These are phyloP conservation scores for Xanthoconium separans DNA, from an alignment of 1,284 basidiomycete genomes.

Conservation along the genomic window DNA sequence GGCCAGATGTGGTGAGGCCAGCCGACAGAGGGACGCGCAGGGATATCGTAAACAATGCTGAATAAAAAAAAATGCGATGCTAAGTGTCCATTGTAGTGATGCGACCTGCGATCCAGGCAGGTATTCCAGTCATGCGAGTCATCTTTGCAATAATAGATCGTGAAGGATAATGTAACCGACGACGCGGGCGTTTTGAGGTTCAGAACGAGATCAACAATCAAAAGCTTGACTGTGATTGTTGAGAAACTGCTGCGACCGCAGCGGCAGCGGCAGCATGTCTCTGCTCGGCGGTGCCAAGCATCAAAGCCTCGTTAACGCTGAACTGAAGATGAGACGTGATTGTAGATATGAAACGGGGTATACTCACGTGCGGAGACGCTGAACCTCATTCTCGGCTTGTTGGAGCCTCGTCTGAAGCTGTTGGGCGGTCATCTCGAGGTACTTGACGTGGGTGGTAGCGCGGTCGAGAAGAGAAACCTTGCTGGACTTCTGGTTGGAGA, in stretches of 20 bases:
- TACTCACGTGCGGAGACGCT: slow-evolving; percentile 62
- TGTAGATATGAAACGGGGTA: background rate
- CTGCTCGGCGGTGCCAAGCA: slow-evolving; percentile 76
- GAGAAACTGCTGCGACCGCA: slow-evolving; percentile 50
- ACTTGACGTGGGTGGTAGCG: slow-evolving; percentile 77
- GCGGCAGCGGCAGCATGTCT: slow-evolving; percentile 60
- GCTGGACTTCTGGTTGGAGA: slow-evolving; percentile 85
- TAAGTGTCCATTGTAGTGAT: slow-evolving; percentile 47
- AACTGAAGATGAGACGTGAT: slow-evolving; percentile 5
- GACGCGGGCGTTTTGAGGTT: slow-evolving; percentile 21
- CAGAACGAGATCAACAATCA: slow-evolving; percentile 39
- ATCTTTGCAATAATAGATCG: slow-evolving; percentile 39
- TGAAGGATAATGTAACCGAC: slow-evolving; percentile 40
- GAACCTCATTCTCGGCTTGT: slow-evolving; percentile 72
- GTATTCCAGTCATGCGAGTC: slow-evolving; percentile 44
- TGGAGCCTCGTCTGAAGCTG: slow-evolving; percentile 72
- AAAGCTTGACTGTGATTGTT: slow-evolving; percentile 42
- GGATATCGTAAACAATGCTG: slow-evolving; percentile 35
- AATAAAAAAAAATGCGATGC: slow-evolving; percentile 53
- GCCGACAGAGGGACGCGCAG: slow-evolving; percentile 19
- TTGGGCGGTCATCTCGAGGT: slow-evolving; percentile 71
- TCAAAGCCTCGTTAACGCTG: slow-evolving; percentile 82
- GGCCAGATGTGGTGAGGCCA: slow-evolving; percentile 22
- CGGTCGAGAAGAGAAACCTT: slow-evolving; percentile 85
- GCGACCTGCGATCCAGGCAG: slow-evolving; percentile 57